Evolutionary conservation across 495 filamentous ascomycete species (phyloP), one percentile per base, ranked within the genome.

Genomic region (Hypoxylon trugodes): DNA sequence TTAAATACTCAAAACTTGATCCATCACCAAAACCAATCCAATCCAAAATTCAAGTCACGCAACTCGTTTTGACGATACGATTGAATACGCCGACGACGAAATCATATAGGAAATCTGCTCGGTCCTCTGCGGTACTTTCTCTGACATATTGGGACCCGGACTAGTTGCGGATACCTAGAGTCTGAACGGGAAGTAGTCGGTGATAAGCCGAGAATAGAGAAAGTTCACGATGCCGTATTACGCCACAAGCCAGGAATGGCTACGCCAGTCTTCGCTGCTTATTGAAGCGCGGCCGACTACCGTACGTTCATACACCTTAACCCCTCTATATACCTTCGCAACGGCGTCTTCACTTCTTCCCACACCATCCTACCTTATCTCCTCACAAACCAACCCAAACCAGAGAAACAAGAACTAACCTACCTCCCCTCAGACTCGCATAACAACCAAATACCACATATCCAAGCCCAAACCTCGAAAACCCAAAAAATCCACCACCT

Each of bases 381-480:
- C 15, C n/a, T n/a, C n/a, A n/a, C 13, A 21, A 4, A 18, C 18
- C 32, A 21, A 6, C 32, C 46, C 3, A 13, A 33, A 18, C 57
- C 48, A 37, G 28, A 30, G 5, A 18, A 32, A 6, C 13, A 33
- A 55, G 56, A 63, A 42, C 66, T 41, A 26, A 32, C 57, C 50
- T 46, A 33, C 61, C 56, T 24, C 26, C 35, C 6, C 1, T n/a
- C 69, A 95, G 92, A 90, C 91, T 16, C 78, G 86, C 66, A 89
- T 95, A 76, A 92, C 90, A 72, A 92, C 91, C 65, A 90, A 89
- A 81, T 96, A 96, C 85, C 84, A 79, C 78, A 81, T 92, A 75
- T 37, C 47, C n/a, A 81, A 81, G 2, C 81, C 81, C 67, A 71
- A 71, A 9, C 64, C 36, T 18, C 68, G 59, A 5, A 70, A 68